A percentile compares a stretch with the other conserved stretches of the same genome.
Conservation (phyloP, 805 yeast genomes). For the Sugiyamaella chiloensis region DNA sequence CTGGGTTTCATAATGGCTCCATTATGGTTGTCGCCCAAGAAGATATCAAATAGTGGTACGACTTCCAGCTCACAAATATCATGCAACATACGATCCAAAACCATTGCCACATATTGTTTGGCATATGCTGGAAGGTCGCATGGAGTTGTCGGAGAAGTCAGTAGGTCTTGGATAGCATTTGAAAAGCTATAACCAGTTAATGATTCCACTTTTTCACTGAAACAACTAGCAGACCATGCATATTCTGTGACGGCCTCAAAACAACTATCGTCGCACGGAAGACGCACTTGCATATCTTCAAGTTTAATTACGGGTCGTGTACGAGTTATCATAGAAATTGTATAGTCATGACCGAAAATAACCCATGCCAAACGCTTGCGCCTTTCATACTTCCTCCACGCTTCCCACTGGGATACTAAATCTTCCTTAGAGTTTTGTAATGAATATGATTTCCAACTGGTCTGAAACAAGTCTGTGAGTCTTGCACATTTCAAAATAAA, state of each 20-base stretch:
- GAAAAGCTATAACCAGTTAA: slow-evolving; percentile 2
- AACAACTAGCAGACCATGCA: slow-evolving; percentile 5
- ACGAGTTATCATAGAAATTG: slow-evolving; percentile 8
- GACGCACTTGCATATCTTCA: slow-evolving; percentile 10
- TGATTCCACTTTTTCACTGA: not conserved
- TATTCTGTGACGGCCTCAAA: slow-evolving; percentile 8
- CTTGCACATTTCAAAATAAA: slow-evolving; percentile 8
- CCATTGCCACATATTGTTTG: slow-evolving; percentile 7
- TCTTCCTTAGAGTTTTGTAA: not conserved
- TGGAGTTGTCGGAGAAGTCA: slow-evolving; percentile 6
- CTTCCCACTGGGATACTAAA: slow-evolving; percentile 2
- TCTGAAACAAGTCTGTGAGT: not conserved
- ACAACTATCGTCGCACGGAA: slow-evolving; percentile 8
- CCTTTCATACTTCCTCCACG: slow-evolving; percentile 5
- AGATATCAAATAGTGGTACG: slow-evolving; percentile 2
- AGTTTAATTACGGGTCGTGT: slow-evolving; percentile 7
- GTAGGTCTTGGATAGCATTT: not conserved
- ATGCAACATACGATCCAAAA: slow-evolving; percentile 11
- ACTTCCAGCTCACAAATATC: slow-evolving; percentile 10
- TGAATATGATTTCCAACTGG: not conserved
- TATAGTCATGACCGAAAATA: slow-evolving; percentile 10
- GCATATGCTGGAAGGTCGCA: slow-evolving; percentile 10
- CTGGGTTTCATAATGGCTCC: slow-evolving; percentile 3
- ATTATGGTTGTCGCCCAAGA: slow-evolving; percentile 2
- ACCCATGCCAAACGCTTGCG: slow-evolving; percentile 10